Percentiles rank a stretch among this genome's conserved stretches.
phyloP scores from a whole-genome alignment of 108 stramenopile genomes.

The Fragilariopsis cylindrus region DNA sequence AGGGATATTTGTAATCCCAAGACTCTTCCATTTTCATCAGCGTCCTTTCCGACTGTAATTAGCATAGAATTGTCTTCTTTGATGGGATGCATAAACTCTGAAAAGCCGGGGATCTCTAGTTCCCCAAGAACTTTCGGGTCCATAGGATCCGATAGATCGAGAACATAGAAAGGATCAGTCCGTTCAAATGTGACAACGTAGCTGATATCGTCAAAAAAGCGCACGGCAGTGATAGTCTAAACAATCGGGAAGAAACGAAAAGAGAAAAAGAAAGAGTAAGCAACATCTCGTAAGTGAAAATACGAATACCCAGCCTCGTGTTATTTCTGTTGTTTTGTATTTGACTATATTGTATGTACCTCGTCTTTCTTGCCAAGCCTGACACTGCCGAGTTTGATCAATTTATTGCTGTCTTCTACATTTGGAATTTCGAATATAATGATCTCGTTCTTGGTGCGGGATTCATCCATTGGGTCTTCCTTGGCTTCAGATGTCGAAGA shows the following conservation, averaged over 20 bases:
- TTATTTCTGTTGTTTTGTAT: background rate
- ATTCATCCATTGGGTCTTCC: conserved; percentile 1
- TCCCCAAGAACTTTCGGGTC: conserved; percentile 36
- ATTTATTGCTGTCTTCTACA: background rate
- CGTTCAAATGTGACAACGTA: conserved; percentile 60
- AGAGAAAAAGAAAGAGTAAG: background rate
- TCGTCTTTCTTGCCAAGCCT: conserved; percentile 43
- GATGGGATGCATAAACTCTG: conserved; percentile 54
- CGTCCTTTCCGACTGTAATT: conserved; percentile 53
- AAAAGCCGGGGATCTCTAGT: conserved; percentile 57
- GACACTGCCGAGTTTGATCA: conserved; percentile 34
- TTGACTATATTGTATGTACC: conserved; percentile 5
- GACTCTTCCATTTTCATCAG: conserved; percentile 37
- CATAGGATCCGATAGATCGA: conserved; percentile 34
- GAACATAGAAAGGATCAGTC: conserved; percentile 55
- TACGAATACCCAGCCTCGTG: no score
- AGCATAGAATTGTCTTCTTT: conserved; percentile 40
- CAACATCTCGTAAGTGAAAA: background rate
- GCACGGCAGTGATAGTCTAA: conserved; percentile 40
- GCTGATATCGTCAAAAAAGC: conserved; percentile 49
- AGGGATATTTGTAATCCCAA: conserved; percentile 48
- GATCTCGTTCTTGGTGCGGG: conserved; percentile 33
- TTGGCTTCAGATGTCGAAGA: background rate
- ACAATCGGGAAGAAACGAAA: background rate
- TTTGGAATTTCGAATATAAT: conserved; percentile 26